Conservation (phyloP, 768 basidiomycete species). For the Collybiopsis confluens region DNA sequence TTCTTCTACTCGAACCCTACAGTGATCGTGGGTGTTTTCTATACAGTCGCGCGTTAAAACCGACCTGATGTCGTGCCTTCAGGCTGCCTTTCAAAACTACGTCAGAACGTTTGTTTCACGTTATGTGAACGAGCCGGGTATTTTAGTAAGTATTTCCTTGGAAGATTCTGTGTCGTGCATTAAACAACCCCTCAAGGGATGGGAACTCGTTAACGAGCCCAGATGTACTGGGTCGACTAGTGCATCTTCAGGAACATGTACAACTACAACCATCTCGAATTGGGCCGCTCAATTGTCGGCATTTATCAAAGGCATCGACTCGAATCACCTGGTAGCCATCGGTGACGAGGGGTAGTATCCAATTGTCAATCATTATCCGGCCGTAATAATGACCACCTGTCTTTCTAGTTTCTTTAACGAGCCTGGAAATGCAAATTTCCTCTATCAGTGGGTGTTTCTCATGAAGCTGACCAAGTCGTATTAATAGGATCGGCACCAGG, state of each 20-base stretch:
- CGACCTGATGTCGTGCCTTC: background rate
- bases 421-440: conserved; percentile 42
- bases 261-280: conserved; percentile 45
- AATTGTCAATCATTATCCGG: no score
- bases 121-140: conserved; percentile 53
- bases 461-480: background rate
- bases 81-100: conserved; percentile 50
- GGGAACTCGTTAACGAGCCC: conserved; percentile 38
- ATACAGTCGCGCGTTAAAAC: conserved; percentile 4
- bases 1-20: conserved; percentile 54
- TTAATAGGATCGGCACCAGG: conserved; percentile 21
- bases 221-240: conserved; percentile 34
- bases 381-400: no score
- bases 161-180: no score
- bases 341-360: conserved; percentile 63
- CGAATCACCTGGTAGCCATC: conserved; percentile 59
- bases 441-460: conserved; percentile 42
- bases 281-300: conserved; percentile 55
- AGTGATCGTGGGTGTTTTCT: conserved; percentile 34
- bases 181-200: conserved; percentile 9
- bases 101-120: conserved; percentile 43
- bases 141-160: conserved; percentile 40
- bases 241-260: conserved; percentile 41
- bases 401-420: conserved; percentile 63
- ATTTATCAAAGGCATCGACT: conserved; percentile 61